phyloP scores from a whole-genome alignment of 2,329 filamentous ascomycete species.

The Zymoseptoria brevis region DNA sequence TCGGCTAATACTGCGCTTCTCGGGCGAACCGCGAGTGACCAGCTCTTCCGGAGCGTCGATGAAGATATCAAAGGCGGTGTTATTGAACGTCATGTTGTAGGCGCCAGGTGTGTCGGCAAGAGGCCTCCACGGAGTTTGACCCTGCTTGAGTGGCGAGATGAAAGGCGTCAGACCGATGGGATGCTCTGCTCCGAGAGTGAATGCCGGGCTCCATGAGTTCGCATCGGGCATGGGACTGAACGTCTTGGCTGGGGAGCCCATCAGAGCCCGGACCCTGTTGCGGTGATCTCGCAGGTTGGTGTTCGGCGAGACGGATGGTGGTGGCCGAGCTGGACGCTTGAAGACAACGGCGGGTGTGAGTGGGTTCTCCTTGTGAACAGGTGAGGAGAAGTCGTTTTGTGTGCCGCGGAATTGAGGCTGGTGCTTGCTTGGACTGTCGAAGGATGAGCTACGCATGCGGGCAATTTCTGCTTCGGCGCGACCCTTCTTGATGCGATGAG shows the following conservation, averaged over 20 bases:
- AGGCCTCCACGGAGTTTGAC: conserved; percentile 30
- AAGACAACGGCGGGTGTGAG: conserved; percentile 80
- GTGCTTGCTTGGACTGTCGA: conserved; percentile 75
- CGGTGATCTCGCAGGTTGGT: conserved; percentile 87
- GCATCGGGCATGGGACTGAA: conserved; percentile 45
- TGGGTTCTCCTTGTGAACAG: conserved; percentile 43
- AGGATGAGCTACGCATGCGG: conserved; percentile 82
- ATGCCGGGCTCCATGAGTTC: conserved; percentile 59
- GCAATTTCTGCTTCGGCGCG: conserved; percentile 94
- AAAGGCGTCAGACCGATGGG: conserved; percentile 41
- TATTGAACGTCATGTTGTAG: conserved; percentile 19
- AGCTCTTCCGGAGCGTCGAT: conserved; percentile 32
- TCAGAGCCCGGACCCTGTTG: conserved; percentile 69
- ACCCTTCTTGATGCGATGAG: conserved; percentile 64
- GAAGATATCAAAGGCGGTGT: conserved; percentile 54
- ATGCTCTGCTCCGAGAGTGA: conserved; percentile 57
- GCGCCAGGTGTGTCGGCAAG: conserved; percentile 18
- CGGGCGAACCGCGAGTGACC: conserved; percentile 53
- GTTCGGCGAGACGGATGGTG: conserved; percentile 79
- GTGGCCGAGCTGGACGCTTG: conserved; percentile 57
- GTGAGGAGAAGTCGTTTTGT: conserved; percentile 31
- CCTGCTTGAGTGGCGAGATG: conserved; percentile 25
- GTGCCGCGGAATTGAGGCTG: conserved; percentile 44
- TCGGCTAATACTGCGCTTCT: conserved; percentile 55
- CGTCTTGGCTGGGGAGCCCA: conserved; percentile 65